Conservation (phyloP, 208 protist genomes). For the Leishmania amazonensis region DNA sequence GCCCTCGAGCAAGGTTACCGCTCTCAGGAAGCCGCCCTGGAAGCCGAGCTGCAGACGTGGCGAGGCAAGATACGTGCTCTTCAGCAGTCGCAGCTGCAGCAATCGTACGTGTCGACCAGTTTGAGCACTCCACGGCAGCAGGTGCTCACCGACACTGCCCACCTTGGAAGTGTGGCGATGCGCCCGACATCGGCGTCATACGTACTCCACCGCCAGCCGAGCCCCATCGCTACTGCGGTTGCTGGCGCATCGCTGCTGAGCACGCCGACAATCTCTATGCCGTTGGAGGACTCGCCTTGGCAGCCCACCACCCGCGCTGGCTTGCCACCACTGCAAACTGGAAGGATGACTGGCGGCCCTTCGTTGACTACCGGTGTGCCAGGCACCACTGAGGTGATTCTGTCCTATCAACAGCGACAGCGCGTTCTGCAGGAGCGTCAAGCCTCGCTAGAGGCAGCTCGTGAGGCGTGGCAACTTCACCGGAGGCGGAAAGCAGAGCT, state of each 20-base stretch:
- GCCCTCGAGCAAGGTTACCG: slow-evolving; percentile 43
- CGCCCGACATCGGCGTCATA: slow-evolving; percentile 5
- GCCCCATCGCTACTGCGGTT: slow-evolving; percentile 19
- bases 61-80: slow-evolving; percentile 19
- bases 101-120: not conserved
- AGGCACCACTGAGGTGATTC: slow-evolving; percentile 27
- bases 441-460: slow-evolving; percentile 33
- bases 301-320: not conserved
- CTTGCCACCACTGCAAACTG: not conserved
- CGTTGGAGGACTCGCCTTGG: slow-evolving; percentile 25
- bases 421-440: slow-evolving; percentile 34
- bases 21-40: slow-evolving; percentile 34
- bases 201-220: slow-evolving; percentile 15
- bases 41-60: slow-evolving; percentile 31
- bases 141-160: not conserved
- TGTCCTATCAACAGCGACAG: slow-evolving; percentile 32
- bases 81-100: slow-evolving; percentile 7
- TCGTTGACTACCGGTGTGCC: not conserved
- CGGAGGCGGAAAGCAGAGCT: slow-evolving; percentile 14
- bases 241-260: slow-evolving; percentile 15
- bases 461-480: slow-evolving; percentile 32
- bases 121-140: slow-evolving; percentile 29
- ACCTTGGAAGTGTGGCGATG: not conserved
- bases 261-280: slow-evolving; percentile 11
- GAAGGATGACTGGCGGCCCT: not conserved